Conservation (phyloP, 371 early-diverging fungal genomes). For the Cokeromyces recurvatus region DNA sequence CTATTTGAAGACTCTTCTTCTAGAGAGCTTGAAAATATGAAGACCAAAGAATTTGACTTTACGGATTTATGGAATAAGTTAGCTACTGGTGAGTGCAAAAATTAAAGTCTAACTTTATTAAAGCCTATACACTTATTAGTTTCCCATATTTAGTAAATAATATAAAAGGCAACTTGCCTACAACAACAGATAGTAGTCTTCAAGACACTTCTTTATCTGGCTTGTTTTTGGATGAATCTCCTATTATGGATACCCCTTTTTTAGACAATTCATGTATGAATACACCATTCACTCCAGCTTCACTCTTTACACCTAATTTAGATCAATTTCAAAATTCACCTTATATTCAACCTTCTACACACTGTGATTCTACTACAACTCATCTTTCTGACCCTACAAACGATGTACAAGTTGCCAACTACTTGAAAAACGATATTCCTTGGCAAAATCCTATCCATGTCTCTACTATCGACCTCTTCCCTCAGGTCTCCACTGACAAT, state of each 20-base stretch:
- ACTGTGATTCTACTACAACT: background rate
- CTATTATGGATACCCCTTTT: slow-evolving; percentile 33
- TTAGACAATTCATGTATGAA: slow-evolving; percentile 22
- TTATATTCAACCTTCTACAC: slow-evolving; percentile 20
- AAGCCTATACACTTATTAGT: slow-evolving; percentile 21
- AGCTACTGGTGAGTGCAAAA: slow-evolving; percentile 18
- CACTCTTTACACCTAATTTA: slow-evolving; percentile 30
- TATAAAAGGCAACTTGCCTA: slow-evolving; percentile 1
- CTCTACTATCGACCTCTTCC: background rate
- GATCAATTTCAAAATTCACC: slow-evolving; percentile 18
- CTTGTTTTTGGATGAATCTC: slow-evolving; percentile 21
- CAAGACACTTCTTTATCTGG: no score
- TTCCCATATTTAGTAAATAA: slow-evolving; percentile 3
- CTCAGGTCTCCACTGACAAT: background rate
- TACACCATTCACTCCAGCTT: slow-evolving; percentile 36
- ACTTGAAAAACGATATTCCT: slow-evolving; percentile 15
- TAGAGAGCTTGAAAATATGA: background rate
- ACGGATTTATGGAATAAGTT: slow-evolving; percentile 10
- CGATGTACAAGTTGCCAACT: slow-evolving; percentile 25
- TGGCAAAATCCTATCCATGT: slow-evolving; percentile 7
- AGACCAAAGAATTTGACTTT: slow-evolving; percentile 13
- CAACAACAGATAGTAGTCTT: no score
- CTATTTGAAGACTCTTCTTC: slow-evolving; percentile 6
- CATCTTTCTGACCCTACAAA: background rate
- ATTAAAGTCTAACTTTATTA: slow-evolving; percentile 9